phyloP scores from a whole-genome alignment of 179 eudicot genomes.

The Patellifolia procumbens region DNA sequence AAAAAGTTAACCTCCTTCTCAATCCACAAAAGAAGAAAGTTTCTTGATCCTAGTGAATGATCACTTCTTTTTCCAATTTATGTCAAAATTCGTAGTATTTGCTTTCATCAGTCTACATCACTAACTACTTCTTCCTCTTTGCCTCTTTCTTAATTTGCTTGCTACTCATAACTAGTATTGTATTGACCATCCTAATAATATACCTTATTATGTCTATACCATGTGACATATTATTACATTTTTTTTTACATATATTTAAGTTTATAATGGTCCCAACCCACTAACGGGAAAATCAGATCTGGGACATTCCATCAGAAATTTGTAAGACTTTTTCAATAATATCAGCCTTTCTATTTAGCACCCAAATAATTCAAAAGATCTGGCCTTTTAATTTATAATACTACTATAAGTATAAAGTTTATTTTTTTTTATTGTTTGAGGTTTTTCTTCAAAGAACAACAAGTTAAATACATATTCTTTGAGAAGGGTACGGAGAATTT shows the following conservation, averaged over 20 bases:
- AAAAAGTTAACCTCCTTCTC: not conserved
- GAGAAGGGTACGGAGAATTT: too few relatives aligned
- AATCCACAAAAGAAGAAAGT: constrained; percentile 3
- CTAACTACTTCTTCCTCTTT: not conserved
- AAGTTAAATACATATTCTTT: too few relatives aligned
- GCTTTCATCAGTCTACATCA: constrained; percentile 21
- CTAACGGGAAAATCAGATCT: constrained; percentile 6
- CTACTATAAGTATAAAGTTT: too few relatives aligned
- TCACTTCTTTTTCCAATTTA: not conserved
- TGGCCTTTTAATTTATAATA: too few relatives aligned
- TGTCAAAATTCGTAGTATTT: constrained; percentile 9
- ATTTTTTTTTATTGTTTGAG: too few relatives aligned
- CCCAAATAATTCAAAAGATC: too few relatives aligned
- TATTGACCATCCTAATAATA: constrained; percentile 18
- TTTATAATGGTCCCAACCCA: constrained; percentile 15
- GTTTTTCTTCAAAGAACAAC: too few relatives aligned
- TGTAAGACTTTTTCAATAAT: not conserved
- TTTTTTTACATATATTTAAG: not conserved
- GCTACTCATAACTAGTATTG: not conserved
- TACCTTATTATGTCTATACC: constrained; percentile 8
- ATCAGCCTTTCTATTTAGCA: too few relatives aligned
- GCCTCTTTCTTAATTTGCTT: constrained; percentile 11
- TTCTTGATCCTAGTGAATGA: not conserved
- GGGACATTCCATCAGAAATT: constrained; percentile 1
- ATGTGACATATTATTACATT: constrained; percentile 21